Evolutionary conservation across 176 grass and related monocot genomes (phyloP).

Genomic region (Bolboschoenus planiculmis): DNA sequence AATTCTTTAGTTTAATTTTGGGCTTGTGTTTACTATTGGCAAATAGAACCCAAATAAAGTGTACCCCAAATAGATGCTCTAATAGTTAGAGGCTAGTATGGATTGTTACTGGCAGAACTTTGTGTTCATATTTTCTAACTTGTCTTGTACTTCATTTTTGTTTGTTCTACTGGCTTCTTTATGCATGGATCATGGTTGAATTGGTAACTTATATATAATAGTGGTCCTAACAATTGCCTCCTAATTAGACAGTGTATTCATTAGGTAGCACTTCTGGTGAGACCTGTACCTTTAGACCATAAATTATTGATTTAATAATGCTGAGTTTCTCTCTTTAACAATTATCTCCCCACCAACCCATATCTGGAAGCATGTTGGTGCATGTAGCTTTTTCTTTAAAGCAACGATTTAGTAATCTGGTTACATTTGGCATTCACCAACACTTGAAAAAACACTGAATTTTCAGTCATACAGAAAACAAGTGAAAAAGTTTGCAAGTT

Average conservation of each 20-base stretch:
- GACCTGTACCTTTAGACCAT: neutral
- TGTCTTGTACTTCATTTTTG: neutral
- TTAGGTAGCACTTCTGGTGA: neutral
- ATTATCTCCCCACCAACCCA: neutral
- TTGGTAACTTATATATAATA: neutral
- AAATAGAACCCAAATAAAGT: neutral
- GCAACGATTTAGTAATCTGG: neutral
- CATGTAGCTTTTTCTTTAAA: neutral
- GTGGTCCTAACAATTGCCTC: neutral
- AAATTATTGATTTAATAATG: neutral
- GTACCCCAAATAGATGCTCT: neutral
- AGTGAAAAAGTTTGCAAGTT: neutral
- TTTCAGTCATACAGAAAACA: neutral
- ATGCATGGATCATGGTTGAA: neutral
- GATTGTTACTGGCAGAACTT: neutral
- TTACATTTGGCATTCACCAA: neutral
- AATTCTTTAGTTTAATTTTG: neutral
- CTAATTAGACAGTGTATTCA: neutral
- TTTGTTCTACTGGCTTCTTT: too few relatives aligned
- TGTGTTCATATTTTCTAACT: neutral
- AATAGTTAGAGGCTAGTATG: neutral
- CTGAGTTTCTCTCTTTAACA: neutral
- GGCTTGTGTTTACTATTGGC: neutral
- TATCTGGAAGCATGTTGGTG: neutral
- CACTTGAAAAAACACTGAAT: neutral